Percentiles rank a stretch among this genome's conserved stretches.
phyloP scores from a whole-genome alignment of 225 moss, liverwort and hornwort species.

The Sphagnum contortum region DNA sequence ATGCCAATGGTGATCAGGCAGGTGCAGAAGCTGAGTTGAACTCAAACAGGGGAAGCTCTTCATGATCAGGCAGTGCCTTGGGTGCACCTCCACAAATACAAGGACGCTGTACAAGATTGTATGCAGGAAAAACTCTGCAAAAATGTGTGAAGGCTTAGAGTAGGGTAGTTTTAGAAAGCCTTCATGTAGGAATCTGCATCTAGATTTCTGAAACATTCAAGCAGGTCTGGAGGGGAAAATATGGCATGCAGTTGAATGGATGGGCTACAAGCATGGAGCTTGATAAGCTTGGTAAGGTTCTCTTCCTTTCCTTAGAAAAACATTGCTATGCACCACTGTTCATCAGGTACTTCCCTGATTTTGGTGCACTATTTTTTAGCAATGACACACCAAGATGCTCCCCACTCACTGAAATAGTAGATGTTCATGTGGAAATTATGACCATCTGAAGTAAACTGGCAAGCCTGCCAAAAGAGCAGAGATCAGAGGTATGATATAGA shows the following conservation, averaged over 20 bases:
- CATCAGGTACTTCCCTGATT: too few relatives aligned
- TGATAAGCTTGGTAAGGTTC: slow-evolving; percentile 2
- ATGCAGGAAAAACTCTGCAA: slow-evolving; percentile 14
- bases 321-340: too few relatives aligned
- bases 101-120: slow-evolving; percentile 15
- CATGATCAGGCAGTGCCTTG: slow-evolving; percentile 10
- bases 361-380: too few relatives aligned
- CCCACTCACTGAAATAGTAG: too few relatives aligned
- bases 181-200: slow-evolving; percentile 6
- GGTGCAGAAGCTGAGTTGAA: slow-evolving; percentile 20
- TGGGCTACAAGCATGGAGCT: slow-evolving; percentile 3
- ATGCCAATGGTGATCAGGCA: slow-evolving; percentile 31
- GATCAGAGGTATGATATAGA: too few relatives aligned
- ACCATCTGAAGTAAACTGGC: too few relatives aligned
- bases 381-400: too few relatives aligned
- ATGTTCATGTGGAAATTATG: too few relatives aligned
- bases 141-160: slow-evolving; percentile 9
- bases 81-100: slow-evolving; percentile 12
- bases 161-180: slow-evolving; percentile 3
- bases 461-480: too few relatives aligned
- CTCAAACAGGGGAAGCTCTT: slow-evolving; percentile 5
- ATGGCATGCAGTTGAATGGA: slow-evolving; percentile 5
- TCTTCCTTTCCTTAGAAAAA: slow-evolving; percentile 5
- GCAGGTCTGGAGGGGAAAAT: slow-evolving; percentile 9
- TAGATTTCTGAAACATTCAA: slow-evolving; percentile 5